These are phyloP conservation scores for Penicillium frequentans DNA, from an alignment of 2,329 filamentous ascomycete genomes.

Conservation along the genomic window DNA sequence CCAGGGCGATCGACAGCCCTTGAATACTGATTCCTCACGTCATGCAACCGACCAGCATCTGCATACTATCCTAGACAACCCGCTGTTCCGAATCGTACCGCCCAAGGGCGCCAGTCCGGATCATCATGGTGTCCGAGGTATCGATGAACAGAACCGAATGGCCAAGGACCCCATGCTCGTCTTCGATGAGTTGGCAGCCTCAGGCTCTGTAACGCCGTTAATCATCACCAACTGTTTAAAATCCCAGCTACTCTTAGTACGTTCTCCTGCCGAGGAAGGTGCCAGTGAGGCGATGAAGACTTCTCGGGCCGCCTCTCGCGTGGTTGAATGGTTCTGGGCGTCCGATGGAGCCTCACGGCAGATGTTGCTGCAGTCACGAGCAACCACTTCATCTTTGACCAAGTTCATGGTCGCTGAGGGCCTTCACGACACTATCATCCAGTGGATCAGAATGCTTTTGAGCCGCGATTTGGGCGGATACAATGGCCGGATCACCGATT, in stretches of 20 bases:
- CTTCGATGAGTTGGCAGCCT: slow-evolving; percentile 41
- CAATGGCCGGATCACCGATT: slow-evolving; percentile 24
- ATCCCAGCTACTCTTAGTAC: slow-evolving; percentile 33
- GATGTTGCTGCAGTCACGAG: slow-evolving; percentile 31
- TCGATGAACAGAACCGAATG: slow-evolving; percentile 20
- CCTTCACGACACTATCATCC: slow-evolving; percentile 32
- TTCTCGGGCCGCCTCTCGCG: slow-evolving; percentile 34
- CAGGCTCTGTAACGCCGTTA: slow-evolving; percentile 31
- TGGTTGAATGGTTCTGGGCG: slow-evolving; percentile 44
- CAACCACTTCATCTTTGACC: slow-evolving; percentile 26
- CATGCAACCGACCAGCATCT: slow-evolving; percentile 41
- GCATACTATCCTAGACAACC: slow-evolving; percentile 41
- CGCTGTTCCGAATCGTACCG: slow-evolving; percentile 42
- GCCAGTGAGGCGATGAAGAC: slow-evolving; percentile 32
- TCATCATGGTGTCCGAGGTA: slow-evolving; percentile 8
- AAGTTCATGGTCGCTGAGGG: slow-evolving; percentile 44
- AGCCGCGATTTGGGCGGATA: slow-evolving; percentile 26
- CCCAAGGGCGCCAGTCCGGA: slow-evolving; percentile 19
- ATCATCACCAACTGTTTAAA: slow-evolving; percentile 32
- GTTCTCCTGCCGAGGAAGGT: slow-evolving; percentile 18
- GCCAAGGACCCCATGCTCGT: slow-evolving; percentile 34
- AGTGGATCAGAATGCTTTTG: slow-evolving; percentile 37
- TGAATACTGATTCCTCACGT: slow-evolving; percentile 28
- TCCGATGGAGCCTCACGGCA: slow-evolving; percentile 32
- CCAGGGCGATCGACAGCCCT: slow-evolving; percentile 17